Percentiles rank a stretch among this genome's conserved stretches.
Evolutionary conservation across 805 yeast genomes (phyloP).

Genomic region (Pichia gijzeniarum): DNA sequence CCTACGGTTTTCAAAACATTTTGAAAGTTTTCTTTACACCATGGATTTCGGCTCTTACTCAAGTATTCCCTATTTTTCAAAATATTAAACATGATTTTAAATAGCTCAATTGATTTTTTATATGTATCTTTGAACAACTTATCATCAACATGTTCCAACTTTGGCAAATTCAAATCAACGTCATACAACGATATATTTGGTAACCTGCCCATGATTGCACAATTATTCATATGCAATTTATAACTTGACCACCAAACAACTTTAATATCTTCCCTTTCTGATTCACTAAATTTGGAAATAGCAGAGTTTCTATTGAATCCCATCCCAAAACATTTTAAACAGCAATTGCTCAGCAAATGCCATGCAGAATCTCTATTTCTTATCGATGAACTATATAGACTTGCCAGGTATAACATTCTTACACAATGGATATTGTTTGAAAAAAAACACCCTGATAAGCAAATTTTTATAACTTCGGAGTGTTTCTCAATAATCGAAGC

Average conservation of each 20-base stretch:
- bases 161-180: constrained; percentile 30
- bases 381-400: constrained; percentile 30
- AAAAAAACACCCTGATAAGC: constrained; percentile 30
- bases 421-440: constrained; percentile 31
- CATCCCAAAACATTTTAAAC: constrained; percentile 32
- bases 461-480: constrained; percentile 29
- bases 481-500: constrained; percentile 20
- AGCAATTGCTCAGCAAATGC: constrained; percentile 33
- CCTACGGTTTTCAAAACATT: constrained; percentile 26
- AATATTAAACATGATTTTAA: constrained; percentile 27
- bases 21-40: constrained; percentile 28
- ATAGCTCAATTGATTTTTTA: constrained; percentile 22
- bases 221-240: constrained; percentile 28
- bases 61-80: constrained; percentile 28
- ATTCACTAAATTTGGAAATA: constrained; percentile 12
- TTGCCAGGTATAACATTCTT: constrained; percentile 30
- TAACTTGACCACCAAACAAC: constrained; percentile 33
- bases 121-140: constrained; percentile 17
- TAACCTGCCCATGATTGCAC: constrained; percentile 33
- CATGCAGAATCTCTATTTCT: constrained; percentile 35
- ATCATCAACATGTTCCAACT: constrained; percentile 13
- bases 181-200: constrained; percentile 31
- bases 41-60: constrained; percentile 23
- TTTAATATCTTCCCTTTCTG: constrained; percentile 23
- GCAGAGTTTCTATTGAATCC: constrained; percentile 32